Conservation (phyloP, 2,329 filamentous ascomycete genomes). For the Ophiocordyceps camponoti-floridani region DNA sequence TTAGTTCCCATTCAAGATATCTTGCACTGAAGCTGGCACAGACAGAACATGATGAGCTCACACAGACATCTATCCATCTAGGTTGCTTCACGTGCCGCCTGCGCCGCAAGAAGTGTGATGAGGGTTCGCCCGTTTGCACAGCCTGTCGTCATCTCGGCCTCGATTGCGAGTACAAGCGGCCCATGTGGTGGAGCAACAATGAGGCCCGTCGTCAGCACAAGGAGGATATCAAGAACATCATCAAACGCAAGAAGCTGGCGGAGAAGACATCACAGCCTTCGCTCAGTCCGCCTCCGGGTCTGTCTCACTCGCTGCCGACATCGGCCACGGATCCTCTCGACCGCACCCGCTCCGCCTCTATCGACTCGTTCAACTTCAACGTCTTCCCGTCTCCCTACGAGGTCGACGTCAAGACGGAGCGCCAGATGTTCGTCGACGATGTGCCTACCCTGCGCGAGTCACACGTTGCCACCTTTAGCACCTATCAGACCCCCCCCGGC, state of each 20-base stretch:
- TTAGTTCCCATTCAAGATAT: constrained; percentile 24
- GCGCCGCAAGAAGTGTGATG: constrained; percentile 52
- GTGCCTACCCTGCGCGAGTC: constrained; percentile 73
- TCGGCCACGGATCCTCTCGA: constrained; percentile 60
- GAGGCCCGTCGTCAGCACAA: constrained; percentile 75
- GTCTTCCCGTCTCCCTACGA: constrained; percentile 67
- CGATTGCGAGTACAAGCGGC: constrained; percentile 88
- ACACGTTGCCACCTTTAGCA: constrained; percentile 81
- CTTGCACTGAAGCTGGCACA: not conserved
- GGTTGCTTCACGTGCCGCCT: constrained; percentile 53
- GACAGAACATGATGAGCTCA: not conserved
- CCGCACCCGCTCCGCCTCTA: constrained; percentile 56
- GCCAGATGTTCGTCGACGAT: constrained; percentile 86
- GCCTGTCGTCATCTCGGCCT: constrained; percentile 62
- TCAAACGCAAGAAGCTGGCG: constrained; percentile 88
- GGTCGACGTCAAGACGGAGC: constrained; percentile 88
- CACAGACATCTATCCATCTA: no score
- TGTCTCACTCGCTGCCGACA: constrained; percentile 67
- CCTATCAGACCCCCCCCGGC: constrained; percentile 71
- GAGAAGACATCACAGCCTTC: constrained; percentile 56
- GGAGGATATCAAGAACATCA: constrained; percentile 90
- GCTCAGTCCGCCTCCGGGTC: constrained; percentile 52
- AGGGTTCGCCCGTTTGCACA: constrained; percentile 42
- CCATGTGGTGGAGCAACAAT: constrained; percentile 93
- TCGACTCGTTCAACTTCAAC: constrained; percentile 70